phyloP scores from a whole-genome alignment of 2,329 filamentous ascomycete genomes.

The Fusarium oxysporum region DNA sequence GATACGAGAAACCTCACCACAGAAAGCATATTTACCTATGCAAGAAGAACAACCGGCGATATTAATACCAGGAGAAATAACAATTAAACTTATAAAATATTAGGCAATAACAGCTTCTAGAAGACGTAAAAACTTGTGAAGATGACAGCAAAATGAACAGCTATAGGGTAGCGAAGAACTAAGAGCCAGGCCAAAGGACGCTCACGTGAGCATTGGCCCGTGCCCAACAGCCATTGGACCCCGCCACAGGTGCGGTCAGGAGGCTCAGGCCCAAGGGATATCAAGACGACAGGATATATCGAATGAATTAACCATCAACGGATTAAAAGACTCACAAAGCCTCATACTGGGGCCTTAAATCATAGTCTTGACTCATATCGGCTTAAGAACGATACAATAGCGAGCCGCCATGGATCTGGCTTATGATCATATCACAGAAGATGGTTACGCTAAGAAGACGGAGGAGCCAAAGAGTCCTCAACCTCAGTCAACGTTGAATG shows the following conservation, averaged over 20 bases:
- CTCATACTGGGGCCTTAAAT: neutral
- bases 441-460: slow-evolving; percentile 69
- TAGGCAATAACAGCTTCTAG: too few relatives aligned
- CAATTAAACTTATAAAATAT: neutral
- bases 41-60: accelerated
- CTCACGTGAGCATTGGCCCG: slow-evolving; percentile 41
- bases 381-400: neutral
- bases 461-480: slow-evolving; percentile 61
- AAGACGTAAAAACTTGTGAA: neutral
- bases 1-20: neutral
- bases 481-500: slow-evolving; percentile 73
- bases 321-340: neutral
- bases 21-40: accelerated
- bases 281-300: slow-evolving; percentile 30
- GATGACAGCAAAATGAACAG: neutral
- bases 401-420: slow-evolving; percentile 83
- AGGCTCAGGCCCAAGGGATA: slow-evolving; percentile 31
- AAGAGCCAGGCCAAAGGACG: neutral
- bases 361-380: slow-evolving; percentile 7
- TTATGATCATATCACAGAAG: slow-evolving; percentile 96
- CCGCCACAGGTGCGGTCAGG: slow-evolving; percentile 40
- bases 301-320: slow-evolving; percentile 16
- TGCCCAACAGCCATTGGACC: slow-evolving; percentile 35
- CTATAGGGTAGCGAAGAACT: neutral
- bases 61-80: accelerated